phyloP scores from a whole-genome alignment of 441 rosid species.

The Bruguiera hainesii region DNA sequence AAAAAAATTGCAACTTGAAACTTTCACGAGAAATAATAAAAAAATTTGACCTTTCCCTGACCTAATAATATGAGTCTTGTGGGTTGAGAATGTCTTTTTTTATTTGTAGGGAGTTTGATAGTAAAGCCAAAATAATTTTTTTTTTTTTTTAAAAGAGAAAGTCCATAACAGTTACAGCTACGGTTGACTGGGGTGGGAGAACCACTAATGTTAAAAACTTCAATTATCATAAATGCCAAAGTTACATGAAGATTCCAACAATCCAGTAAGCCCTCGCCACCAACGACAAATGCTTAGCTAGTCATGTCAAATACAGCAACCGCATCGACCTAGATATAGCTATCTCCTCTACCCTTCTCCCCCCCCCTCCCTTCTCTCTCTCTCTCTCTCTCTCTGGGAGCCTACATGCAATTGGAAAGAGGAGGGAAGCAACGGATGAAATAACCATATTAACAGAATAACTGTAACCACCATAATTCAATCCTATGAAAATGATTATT shows the following conservation, averaged over 20 bases:
- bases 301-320: slow-evolving; percentile 28
- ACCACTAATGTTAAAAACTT: too few species aligned
- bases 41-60: not conserved
- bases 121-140: not conserved
- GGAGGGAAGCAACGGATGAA: slow-evolving; percentile 16
- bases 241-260: slow-evolving; percentile 28
- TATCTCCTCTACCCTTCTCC: not conserved
- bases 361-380: not conserved
- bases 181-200: not conserved
- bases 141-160: not conserved
- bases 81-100: too few species aligned
- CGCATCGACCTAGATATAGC: not conserved
- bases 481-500: not conserved
- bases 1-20: not conserved
- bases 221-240: slow-evolving; percentile 16
- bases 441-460: slow-evolving; percentile 23
- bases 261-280: slow-evolving; percentile 10
- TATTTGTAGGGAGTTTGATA: not conserved
- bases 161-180: not conserved
- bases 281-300: slow-evolving; percentile 16
- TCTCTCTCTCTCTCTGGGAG: not conserved
- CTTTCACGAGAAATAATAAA: not conserved
- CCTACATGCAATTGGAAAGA: not conserved
- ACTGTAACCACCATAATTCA: slow-evolving; percentile 12
- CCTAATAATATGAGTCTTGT: too few species aligned